Base-by-base conservation (phyloP, 345 rosid species). In the Litchi chinensis region DNA sequence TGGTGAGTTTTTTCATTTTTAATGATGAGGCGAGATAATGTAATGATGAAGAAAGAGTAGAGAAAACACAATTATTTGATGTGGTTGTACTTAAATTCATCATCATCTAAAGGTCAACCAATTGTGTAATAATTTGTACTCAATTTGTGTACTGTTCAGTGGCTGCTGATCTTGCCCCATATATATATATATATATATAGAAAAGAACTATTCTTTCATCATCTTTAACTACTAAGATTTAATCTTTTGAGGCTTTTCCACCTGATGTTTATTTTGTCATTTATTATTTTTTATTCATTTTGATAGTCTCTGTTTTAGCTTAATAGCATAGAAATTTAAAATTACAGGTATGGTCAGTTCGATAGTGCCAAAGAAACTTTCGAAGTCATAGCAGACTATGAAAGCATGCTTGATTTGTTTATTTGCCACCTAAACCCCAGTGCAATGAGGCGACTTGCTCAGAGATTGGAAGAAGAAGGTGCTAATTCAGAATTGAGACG, bases 401-500 rank as follows among this genome's bases (percentile, higher is more conserved):
- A 93, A 87, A 91, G 97, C 88, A 80, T 94, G 92, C 95, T 96
- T 65, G 98, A 96, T 87, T 87, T 96, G 81, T 96, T 94, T 83
- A 87, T 96, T 81, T 93, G 99, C 89, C 99, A 95, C 87, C 97
- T 95, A 69, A 95, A 95, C 80, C 99, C 97, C 68, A 92, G 98
- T 90, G 97, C 99, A 71, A 94, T 96, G 99, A 89, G 99, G 5
- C 95, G 93, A 76, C 95, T 96, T 80, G 97, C 98, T 75, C 97
- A 96, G 89, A 93, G 85, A 84, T 81, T 96, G 89, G 99, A 96
- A 87, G 99, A 96, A 86, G 98, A 90, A 80, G 85, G 87, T 41
- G 93, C 87, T 52, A 91, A 96, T 90, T 86, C 99, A 15, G 98
- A 94, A 83, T 79, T 93, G 77, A 88, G 99, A 85, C 88, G 98